Evolutionary conservation across 73 alveolate genomes (phyloP), one percentile per base, ranked within the genome.

Genomic region (Paramecium sonneborni): DNA sequence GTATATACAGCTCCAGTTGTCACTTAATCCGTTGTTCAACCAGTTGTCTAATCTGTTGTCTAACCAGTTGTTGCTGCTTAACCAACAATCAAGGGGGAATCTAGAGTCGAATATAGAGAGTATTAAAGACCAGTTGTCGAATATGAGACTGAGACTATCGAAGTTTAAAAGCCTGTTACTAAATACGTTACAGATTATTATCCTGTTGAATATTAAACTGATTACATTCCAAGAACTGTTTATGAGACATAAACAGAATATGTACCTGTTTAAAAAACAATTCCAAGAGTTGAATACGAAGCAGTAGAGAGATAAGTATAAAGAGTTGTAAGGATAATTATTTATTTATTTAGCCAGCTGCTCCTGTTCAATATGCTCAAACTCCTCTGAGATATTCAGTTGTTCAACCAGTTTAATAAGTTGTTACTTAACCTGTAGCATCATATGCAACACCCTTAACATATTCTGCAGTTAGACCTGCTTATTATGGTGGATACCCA

Each of bases 61-160:
- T 28, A 74, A 39, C 87, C 87, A 35, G 87, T 74, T 37, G 87
- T 39, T n/a, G 67, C 87, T 3, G 67, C 87, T 39, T 79, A 79
- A 79, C 74, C 44, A 46, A 4, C 74, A 10, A 79, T 79, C 28
- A 79, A 44, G n/a, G 90, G 90, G 41, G 90, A 79, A 79, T 79
- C 90, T 2, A 79, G 90, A 79, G 90, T 79, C 14, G 90, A 79
- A 26, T 79, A 79, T 44, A 46, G 69, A 43, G 90, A 79, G 30
- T 79, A 79, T 79, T 44, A 79, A 21, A 79, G 72, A 79, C 90
- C 90, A 9, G 90, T 79, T 9, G 70, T 79, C n/a, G 90, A 79
- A 18, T 79, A 79, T 44, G 90, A 79, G 52, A 79, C 90, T 18
- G 90, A 79, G 90, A 79, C 90, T 11, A 23, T 79, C 24, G 46